Conservation (phyloP, 2,329 filamentous ascomycete genomes). For the Capronia americana region DNA sequence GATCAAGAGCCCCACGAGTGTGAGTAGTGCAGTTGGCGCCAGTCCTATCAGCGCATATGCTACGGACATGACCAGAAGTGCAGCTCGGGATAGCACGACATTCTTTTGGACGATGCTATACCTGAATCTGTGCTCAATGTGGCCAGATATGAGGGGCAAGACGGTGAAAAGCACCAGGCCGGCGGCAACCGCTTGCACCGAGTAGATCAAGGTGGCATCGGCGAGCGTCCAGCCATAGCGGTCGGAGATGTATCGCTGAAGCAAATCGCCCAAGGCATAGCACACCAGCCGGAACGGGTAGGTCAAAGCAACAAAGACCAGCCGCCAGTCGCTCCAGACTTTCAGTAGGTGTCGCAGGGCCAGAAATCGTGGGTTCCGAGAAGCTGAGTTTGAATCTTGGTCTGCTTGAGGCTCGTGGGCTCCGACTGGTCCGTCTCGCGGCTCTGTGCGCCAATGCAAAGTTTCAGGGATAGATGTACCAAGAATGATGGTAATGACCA, state of each 20-base stretch:
- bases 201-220: conserved; percentile 51
- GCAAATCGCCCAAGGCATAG: conserved; percentile 54
- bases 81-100: conserved; percentile 54
- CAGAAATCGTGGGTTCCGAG: conserved; percentile 8
- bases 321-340: conserved; percentile 30
- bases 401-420: conserved; percentile 24
- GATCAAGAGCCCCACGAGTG: conserved; percentile 55
- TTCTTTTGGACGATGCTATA: conserved; percentile 52
- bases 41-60: conserved; percentile 56
- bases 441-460: conserved; percentile 40
- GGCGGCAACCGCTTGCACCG: conserved; percentile 56
- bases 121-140: conserved; percentile 47
- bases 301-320: conserved; percentile 50
- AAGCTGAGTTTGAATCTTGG: background rate
- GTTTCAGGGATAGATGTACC: conserved; percentile 50
- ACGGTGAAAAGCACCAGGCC: conserved; percentile 56
- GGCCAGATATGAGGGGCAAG: conserved; percentile 51
- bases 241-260: conserved; percentile 61
- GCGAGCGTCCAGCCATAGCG: conserved; percentile 58
- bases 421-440: conserved; percentile 42
- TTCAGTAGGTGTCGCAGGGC: conserved; percentile 17
- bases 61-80: conserved; percentile 52
- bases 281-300: conserved; percentile 58
- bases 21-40: conserved; percentile 50
- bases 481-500: conserved; percentile 45